phyloP scores from a whole-genome alignment of 768 basidiomycete genomes.

The Suillus occidentalis region DNA sequence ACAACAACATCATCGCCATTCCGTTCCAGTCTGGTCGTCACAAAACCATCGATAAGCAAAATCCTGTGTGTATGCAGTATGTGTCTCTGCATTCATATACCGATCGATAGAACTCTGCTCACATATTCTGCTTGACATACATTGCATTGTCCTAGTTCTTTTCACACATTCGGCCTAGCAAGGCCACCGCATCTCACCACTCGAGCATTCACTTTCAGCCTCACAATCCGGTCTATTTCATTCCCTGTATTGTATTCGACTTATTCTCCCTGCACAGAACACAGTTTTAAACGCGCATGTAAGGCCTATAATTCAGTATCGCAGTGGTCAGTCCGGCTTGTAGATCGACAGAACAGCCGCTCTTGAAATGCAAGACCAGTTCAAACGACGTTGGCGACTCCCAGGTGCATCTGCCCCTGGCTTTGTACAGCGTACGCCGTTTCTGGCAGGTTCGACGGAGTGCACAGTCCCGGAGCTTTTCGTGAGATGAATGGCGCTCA shows the following conservation, averaged over 20 bases:
- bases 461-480: too few species aligned
- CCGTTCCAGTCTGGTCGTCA: not conserved
- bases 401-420: too few species aligned
- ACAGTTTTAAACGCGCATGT: slow-evolving; percentile 27
- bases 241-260: not conserved
- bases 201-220: too few species aligned
- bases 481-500: too few species aligned
- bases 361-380: too few species aligned
- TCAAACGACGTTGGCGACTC: too few species aligned
- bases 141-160: not conserved
- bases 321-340: not conserved
- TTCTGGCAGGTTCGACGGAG: too few species aligned
- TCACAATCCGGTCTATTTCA: too few species aligned
- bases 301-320: not conserved
- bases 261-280: slow-evolving; percentile 40
- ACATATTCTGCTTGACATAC: not conserved
- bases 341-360: too few species aligned
- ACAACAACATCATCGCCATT: not conserved
- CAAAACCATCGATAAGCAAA: not conserved
- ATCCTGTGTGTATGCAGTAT: not conserved
- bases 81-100: not conserved
- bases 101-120: too few species aligned
- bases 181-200: too few species aligned
- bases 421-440: too few species aligned
- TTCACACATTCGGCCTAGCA: not conserved